phyloP scores from a whole-genome alignment of 2,329 filamentous ascomycete species.

The Xylogone sp. region DNA sequence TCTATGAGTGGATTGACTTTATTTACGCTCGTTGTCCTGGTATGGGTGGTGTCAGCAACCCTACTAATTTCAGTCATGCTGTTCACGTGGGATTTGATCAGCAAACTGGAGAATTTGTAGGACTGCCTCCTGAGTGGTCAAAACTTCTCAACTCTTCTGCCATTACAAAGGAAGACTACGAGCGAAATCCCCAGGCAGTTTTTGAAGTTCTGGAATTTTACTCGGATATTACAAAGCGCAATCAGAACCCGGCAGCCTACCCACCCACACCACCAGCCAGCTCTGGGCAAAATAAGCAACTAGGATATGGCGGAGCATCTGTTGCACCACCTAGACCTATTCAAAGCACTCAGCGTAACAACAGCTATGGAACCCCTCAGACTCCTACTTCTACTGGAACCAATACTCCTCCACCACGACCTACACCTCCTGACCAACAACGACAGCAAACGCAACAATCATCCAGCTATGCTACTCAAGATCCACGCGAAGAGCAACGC shows the following conservation, averaged over 20 bases:
- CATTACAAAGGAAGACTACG: constrained; percentile 97
- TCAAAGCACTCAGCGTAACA: constrained; percentile 42
- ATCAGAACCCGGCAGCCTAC: constrained; percentile 67
- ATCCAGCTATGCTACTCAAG: constrained; percentile 49
- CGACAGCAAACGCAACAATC: constrained; percentile 56
- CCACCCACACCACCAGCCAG: constrained; percentile 59
- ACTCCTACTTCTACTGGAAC: constrained; percentile 19
- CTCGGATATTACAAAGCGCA: constrained; percentile 74
- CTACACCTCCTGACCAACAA: constrained; percentile 46
- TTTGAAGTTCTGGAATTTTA: constrained; percentile 84
- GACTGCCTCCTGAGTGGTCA: constrained; percentile 93
- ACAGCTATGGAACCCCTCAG: constrained; percentile 31
- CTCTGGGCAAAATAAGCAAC: constrained; percentile 56
- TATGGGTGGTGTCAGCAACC: constrained; percentile 97
- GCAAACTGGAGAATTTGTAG: constrained; percentile 90
- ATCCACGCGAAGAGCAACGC: constrained; percentile 48
- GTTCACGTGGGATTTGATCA: constrained; percentile 98
- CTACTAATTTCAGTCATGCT: constrained; percentile 95
- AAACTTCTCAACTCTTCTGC: constrained; percentile 93
- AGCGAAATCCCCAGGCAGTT: constrained; percentile 86
- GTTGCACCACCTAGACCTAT: constrained; percentile 69
- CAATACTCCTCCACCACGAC: constrained; percentile 33
- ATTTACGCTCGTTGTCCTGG: constrained; percentile 95
- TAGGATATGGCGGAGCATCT: constrained; percentile 53
- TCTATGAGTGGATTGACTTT: constrained; percentile 98